Evolutionary conservation across 2,329 filamentous ascomycete species (phyloP).

Genomic region (Colletotrichum sp.): DNA sequence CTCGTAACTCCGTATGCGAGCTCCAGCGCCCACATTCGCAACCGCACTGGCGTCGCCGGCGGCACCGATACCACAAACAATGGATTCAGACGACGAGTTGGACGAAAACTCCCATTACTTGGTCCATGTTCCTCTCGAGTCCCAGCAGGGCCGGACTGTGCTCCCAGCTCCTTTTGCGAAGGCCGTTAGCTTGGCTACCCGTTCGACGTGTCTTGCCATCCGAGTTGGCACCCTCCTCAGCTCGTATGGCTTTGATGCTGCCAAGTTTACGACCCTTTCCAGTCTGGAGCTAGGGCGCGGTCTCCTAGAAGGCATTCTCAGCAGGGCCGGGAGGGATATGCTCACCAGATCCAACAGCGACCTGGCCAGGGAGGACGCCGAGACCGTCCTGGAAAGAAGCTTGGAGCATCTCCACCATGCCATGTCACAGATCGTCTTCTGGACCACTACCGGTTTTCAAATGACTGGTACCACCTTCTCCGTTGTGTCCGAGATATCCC

Average conservation of each 20-base stretch:
- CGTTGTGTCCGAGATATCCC: constrained; percentile 59
- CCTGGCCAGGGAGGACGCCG: constrained; percentile 55
- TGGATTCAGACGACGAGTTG: constrained; percentile 18
- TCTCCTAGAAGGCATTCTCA: constrained; percentile 58
- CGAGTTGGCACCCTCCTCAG: constrained; percentile 57
- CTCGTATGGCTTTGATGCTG: constrained; percentile 56
- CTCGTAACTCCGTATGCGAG: constrained; percentile 12
- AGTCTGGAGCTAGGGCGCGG: constrained; percentile 61
- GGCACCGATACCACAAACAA: background rate
- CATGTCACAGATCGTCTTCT: constrained; percentile 64
- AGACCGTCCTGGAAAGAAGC: constrained; percentile 60
- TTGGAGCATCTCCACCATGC: constrained; percentile 61
- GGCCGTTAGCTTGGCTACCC: constrained; percentile 63
- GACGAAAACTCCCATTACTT: constrained; percentile 11
- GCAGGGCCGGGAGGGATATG: constrained; percentile 54
- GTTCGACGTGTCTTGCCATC: constrained; percentile 62
- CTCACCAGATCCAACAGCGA: constrained; percentile 48
- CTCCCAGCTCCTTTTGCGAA: constrained; percentile 62
- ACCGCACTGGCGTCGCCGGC: background rate
- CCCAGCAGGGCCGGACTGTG: constrained; percentile 47
- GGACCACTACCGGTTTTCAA: constrained; percentile 64
- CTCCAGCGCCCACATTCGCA: background rate
- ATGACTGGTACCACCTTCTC: constrained; percentile 60
- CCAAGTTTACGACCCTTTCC: constrained; percentile 60
- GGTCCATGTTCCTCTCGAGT: constrained; percentile 12